Evolutionary conservation across 2,329 filamentous ascomycete species (phyloP).

Genomic region (Calcarisporium arbuscula): DNA sequence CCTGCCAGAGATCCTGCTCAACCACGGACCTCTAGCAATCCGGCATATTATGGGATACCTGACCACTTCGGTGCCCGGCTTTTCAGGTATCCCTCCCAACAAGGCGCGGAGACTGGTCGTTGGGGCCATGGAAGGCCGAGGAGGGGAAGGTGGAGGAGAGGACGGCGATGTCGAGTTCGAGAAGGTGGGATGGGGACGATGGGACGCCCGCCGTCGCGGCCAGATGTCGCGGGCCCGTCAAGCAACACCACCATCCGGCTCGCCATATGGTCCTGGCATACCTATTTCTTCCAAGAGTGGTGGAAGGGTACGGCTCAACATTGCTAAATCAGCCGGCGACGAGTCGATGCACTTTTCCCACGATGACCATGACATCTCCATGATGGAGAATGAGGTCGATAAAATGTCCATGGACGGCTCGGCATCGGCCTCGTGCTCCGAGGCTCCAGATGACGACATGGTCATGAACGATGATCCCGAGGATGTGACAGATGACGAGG

Average conservation of each 20-base stretch:
- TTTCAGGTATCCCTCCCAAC: conserved; percentile 78
- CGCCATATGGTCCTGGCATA: conserved; percentile 44
- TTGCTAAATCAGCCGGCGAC: conserved; percentile 54
- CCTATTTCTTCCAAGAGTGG: conserved; percentile 46
- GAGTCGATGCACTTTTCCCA: conserved; percentile 73
- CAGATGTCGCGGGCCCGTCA: conserved; percentile 46
- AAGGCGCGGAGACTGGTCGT: conserved; percentile 90
- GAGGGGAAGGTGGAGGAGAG: conserved; percentile 54
- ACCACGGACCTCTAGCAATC: conserved; percentile 86
- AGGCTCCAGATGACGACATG: conserved; percentile 62
- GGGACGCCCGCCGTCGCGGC: conserved; percentile 76
- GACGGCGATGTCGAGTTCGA: conserved; percentile 76
- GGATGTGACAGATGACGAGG: conserved; percentile 90
- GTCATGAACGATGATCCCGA: conserved; percentile 69
- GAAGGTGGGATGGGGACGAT: conserved; percentile 96
- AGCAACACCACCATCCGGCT: conserved; percentile 26
- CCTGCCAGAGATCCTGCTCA: conserved; percentile 82
- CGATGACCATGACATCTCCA: conserved; percentile 58
- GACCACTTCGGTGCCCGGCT: conserved; percentile 87
- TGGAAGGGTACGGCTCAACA: conserved; percentile 41
- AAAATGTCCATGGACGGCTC: conserved; percentile 83
- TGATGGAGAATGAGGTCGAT: conserved; percentile 82
- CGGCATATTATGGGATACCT: conserved; percentile 93
- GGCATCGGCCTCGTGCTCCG: conserved; percentile 67
- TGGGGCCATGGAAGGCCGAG: conserved; percentile 79